Base-by-base conservation (phyloP, 331 rosid genomes). In the Phaseolus coccineus region DNA sequence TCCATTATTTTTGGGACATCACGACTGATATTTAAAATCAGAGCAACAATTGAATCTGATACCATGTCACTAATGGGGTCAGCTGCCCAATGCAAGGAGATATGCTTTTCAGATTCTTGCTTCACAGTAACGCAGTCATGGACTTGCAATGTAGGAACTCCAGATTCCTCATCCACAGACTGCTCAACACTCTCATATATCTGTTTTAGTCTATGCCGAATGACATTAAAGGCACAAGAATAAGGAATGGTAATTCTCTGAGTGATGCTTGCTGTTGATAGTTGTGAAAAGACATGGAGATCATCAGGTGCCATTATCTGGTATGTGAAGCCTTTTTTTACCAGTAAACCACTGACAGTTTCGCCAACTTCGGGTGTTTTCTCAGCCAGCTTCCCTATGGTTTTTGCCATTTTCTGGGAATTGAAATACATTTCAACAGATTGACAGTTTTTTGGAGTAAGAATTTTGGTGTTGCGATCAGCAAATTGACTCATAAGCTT, bases 271-370 rank as follows among this genome's bases (percentile, higher is more conserved):
- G 96, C 90, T 0, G 98, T 92, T 16, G 93, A 87, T 61, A 92
- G 87, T 85, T 94, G 96, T 2, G 98, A 92, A 82, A 94, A 94
- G 80, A 92, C 89, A 83, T 94, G 97, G 50, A 94, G 94, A 80
- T 94, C 98, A 66, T 94, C 96, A 1, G 95, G 87, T 57, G 93
- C 98, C 97, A 94, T 94, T 78, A 94, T 92, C 89, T 90, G 98
- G 83, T 94, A 91, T 15, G 97, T 87, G 77, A 94, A 92, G 30
- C 97, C 98, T 77, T 90, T 94, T 84, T 92, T 94, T 3, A 94
- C 98, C 31, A 91, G 84, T 71, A 94, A 86, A 68, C 98, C 98
- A n/a, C 91, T 80, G 51, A 94, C 91, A 22, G 83, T 86, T 79
- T 91, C 97, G 25, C 93, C 88, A 35, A 69, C 90, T 69, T 88